Percentiles rank a stretch among this genome's conserved stretches.
Conservation (phyloP, 2,329 filamentous ascomycete species). For the Fusarium robinianum region DNA sequence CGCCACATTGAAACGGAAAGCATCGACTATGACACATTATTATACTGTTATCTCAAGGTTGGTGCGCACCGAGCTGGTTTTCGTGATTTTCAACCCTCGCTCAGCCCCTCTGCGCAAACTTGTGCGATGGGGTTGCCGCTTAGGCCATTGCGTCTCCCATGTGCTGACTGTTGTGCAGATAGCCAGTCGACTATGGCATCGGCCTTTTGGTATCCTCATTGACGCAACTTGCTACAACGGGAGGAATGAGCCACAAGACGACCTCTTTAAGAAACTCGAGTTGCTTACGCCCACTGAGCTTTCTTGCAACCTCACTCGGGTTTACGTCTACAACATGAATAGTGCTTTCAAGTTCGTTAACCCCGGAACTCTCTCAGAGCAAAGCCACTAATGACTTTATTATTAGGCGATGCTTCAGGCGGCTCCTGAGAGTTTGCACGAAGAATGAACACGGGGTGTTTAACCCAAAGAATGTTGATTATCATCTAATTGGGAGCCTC, state of each 20-base stretch:
- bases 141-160: too few species aligned
- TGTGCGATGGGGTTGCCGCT: too few species aligned
- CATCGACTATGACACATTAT: constrained; percentile 66
- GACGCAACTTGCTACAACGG: constrained; percentile 73
- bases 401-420: constrained; percentile 63
- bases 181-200: constrained; percentile 71
- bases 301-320: constrained; percentile 60
- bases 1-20: constrained; percentile 68
- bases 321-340: constrained; percentile 77
- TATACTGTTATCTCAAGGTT: constrained; percentile 72
- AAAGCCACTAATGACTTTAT: constrained; percentile 7
- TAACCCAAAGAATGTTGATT: constrained; percentile 67
- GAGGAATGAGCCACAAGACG: constrained; percentile 68
- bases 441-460: constrained; percentile 65
- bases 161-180: constrained; percentile 50
- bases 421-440: constrained; percentile 63
- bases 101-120: neutral
- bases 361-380: neutral
- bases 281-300: constrained; percentile 65
- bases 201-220: constrained; percentile 68
- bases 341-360: constrained; percentile 62
- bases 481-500: constrained; percentile 67
- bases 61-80: neutral
- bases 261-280: constrained; percentile 66
- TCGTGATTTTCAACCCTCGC: neutral